Percentiles rank a stretch among this genome's conserved stretches.
Evolutionary conservation across 805 yeast species (phyloP).

Genomic region (Lachancea meyersii): DNA sequence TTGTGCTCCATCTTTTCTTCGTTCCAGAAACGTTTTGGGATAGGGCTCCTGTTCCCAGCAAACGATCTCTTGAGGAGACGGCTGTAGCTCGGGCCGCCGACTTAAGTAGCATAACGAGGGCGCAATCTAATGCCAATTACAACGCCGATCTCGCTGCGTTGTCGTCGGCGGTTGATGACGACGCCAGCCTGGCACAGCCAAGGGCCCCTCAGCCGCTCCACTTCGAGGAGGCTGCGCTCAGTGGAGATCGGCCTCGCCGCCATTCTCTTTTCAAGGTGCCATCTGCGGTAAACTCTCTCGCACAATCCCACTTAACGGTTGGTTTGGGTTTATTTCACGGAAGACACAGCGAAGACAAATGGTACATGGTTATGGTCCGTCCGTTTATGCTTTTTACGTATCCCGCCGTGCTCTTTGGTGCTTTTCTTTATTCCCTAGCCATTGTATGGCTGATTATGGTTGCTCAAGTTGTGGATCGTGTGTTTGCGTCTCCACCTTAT

Average conservation of each 20-base stretch:
- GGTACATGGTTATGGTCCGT: constrained; percentile 51
- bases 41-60: constrained; percentile 45
- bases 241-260: neutral
- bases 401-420: constrained; percentile 47
- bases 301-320: constrained; percentile 15
- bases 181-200: neutral
- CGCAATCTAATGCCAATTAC: neutral
- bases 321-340: constrained; percentile 44
- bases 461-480: constrained; percentile 48
- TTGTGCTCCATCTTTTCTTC: constrained; percentile 43
- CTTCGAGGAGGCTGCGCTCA: neutral
- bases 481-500: constrained; percentile 40
- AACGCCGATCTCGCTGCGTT: neutral
- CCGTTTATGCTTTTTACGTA: constrained; percentile 47
- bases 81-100: constrained; percentile 5
- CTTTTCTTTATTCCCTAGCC: constrained; percentile 48
- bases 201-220: neutral
- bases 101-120: constrained; percentile 5
- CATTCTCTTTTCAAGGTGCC: neutral
- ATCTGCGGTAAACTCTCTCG: constrained; percentile 5
- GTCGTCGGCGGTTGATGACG: neutral
- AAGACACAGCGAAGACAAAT: constrained; percentile 42
- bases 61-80: constrained; percentile 38
- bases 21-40: constrained; percentile 66
- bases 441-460: constrained; percentile 61